Evolutionary conservation across 164 flowering plant species (phyloP), one percentile per base, ranked within the genome.

Genomic region (Platanus orientalis): DNA sequence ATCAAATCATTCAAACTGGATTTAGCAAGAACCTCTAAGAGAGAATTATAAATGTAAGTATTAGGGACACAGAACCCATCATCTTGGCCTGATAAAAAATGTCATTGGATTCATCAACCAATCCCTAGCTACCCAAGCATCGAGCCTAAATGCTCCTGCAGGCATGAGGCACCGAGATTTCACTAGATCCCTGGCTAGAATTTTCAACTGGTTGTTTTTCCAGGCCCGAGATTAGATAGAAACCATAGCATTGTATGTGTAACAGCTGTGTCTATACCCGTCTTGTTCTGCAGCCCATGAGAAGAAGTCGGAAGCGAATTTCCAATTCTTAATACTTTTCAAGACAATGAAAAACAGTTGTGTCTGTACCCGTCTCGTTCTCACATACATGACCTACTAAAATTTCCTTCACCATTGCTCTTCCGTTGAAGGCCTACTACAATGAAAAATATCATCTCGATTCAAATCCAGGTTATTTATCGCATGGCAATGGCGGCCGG

Each of bases 81-180:
- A 3, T 23, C 29, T 67, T 72, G n/a, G 82, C 81, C 34, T 72
- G 69, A 70, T 83, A 89, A 78, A 92, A 88, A 42, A 88, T 23
- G 30, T 20, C 19, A 66, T 69, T 77, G 5, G 92, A 96, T 58
- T 87, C 95, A 34, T 81, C 73, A 7, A 70, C 80, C 76, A 92
- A 66, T 19, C 90, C 92, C 54, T 60, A 69, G 68, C 65, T 69
- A 21, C 96, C 92, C 73, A 89, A 79, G 79, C 95, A 86, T 78
- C 95, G 75, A 75, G 84, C 12, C 96, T 95, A 69, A 89, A 72
- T 19, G 95, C 89, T 17, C 95, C 91, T 0, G 98, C 80, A n/a
- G 75, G 74, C 86, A 85, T 79, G 7, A 30, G 47, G 64, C 86
- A 83, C 21, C 69, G 51, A 0, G 76, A 72, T 54, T 68, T 72